Base-by-base conservation (phyloP, 176 grass and related monocot genomes). In the Bolboschoenus planiculmis region DNA sequence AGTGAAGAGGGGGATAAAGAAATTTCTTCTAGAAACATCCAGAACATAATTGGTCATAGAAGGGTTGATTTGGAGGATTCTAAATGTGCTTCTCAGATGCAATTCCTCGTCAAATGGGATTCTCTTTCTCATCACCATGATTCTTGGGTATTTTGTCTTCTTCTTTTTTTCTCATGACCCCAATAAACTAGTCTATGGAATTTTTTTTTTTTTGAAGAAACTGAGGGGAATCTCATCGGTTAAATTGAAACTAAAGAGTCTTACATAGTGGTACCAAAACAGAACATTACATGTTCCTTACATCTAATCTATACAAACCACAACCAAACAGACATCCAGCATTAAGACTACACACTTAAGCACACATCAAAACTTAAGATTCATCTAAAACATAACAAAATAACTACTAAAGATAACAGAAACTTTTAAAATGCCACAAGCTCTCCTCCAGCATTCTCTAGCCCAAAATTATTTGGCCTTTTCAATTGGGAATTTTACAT, bases 61-160 rank as follows among this genome's bases (percentile, higher is more conserved):
- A 77, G 75, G 36, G 31, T 93, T n/a, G 43, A 66, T 87, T 50
- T 87, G 82, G 40, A 80, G 29, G 83, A 82, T 64, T 37, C 56
- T 20, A 72, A 56, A 36, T 56, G 51, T 50, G 70, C 36, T 82
- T 80, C 88, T 44, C 85, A 94, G 57, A 79, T 85, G 82, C 84
- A 94, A 50, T 78, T 91, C 7, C 80, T 94, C 2, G 78, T 94
- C 57, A 91, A 94, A 83, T 94, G 91, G 89, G 88, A 85, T 36
- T 83, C 83, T 13, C 84, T 94, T 86, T 94, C 91, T 43, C 91
- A 94, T 80, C 87, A 91, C 58, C 87, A 91, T 34, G 91, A 94
- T 81, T 78, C 70, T 73, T 94, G 91, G 91, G 89, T 94, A 85
- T 70, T 68, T 78, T 84, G 36, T 83, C 2, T 59, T 83, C 23